Evolutionary conservation across 805 yeast species (phyloP), one percentile per base, ranked within the genome.

Genomic region (Myxozyma melibiosi): DNA sequence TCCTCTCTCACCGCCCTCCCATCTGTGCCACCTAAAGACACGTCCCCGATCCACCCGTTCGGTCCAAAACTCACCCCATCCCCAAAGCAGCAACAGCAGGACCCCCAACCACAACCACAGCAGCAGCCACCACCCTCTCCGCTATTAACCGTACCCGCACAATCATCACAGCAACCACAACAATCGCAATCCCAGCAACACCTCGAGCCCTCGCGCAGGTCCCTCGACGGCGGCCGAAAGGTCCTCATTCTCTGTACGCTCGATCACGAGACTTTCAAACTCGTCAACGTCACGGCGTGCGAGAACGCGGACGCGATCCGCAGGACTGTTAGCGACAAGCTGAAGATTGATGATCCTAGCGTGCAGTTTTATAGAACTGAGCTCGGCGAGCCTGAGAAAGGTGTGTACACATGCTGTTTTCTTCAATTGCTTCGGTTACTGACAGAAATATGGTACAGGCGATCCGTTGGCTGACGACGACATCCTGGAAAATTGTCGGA

Each of bases 291-390:
- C 16, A 33, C 65, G 1, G 66, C 66, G 0, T 75, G 83, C 40
- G 86, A 84, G 62, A 70, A 89, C 59, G 86, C 96, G 0, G 96
- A 89, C 51, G 82, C 84, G 68, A 82, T 83, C 20, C 74, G 83
- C 16, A 34, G 28, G 11, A 31, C 47, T 76, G 77, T 22, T 65
- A 67, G 2, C 72, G 76, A 20, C 66, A 66, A 22, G 58, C 67
- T 16, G 66, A 71, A 40, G 63, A 56, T 43, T 68, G 69, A 62
- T 9, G 65, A 67, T 3, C 62, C 67, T 0, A 60, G 70, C 2
- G 67, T 22, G 4, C 24, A 28, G 18, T 28, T 57, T 20, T 46
- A 35, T 27, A 25, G 33, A 7, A 55, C 55, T 13, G 64, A 61
- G 27, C 39, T 61, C 18, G 63, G 64, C 14, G 65, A 55, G 37